These are phyloP conservation scores for Trypanosoma theileri DNA, from an alignment of 208 protist genomes.

Conservation along the genomic window DNA sequence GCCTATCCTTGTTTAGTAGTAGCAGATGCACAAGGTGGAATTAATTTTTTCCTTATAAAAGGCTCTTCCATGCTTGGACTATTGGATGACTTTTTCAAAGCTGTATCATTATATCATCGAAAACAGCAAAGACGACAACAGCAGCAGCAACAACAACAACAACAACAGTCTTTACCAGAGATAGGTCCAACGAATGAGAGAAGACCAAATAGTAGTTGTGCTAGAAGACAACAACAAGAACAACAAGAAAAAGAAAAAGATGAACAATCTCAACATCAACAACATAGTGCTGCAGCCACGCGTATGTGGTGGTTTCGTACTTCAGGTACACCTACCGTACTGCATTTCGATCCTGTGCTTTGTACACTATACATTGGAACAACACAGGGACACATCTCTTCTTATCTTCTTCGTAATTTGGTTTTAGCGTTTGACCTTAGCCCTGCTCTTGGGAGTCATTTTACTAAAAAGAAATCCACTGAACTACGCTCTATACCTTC, in stretches of 20 bases:
- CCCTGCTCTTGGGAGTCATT: slow-evolving; percentile 34
- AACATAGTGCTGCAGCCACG: not conserved
- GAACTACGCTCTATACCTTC: slow-evolving; percentile 35
- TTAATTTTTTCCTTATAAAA: slow-evolving; percentile 69
- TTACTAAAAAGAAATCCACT: slow-evolving; percentile 4
- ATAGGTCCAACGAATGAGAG: not conserved
- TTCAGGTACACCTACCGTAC: slow-evolving; percentile 38
- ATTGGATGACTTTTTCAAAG: slow-evolving; percentile 57
- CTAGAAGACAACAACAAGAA: not conserved
- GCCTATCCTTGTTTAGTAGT: slow-evolving; percentile 74
- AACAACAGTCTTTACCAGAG: not conserved
- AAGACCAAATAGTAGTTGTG: not conserved
- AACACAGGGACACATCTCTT: slow-evolving; percentile 62
- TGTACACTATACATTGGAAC: slow-evolving; percentile 72
- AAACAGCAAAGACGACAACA: not conserved
- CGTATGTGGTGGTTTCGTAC: slow-evolving; percentile 32
- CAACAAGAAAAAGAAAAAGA: too few species aligned
- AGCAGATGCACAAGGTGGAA: slow-evolving; percentile 43
- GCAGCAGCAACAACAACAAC: not conserved
- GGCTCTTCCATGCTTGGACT: slow-evolving; percentile 51
- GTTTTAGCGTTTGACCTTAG: slow-evolving; percentile 60
- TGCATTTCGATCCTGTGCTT: slow-evolving; percentile 64
- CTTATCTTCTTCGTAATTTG: slow-evolving; percentile 70
- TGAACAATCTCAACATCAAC: not conserved
- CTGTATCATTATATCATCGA: slow-evolving; percentile 36